A percentile compares a stretch with the other conserved stretches of the same genome.
Conservation (phyloP, 192 early-diverging fungal genomes). For the Backusella morwellensis region DNA sequence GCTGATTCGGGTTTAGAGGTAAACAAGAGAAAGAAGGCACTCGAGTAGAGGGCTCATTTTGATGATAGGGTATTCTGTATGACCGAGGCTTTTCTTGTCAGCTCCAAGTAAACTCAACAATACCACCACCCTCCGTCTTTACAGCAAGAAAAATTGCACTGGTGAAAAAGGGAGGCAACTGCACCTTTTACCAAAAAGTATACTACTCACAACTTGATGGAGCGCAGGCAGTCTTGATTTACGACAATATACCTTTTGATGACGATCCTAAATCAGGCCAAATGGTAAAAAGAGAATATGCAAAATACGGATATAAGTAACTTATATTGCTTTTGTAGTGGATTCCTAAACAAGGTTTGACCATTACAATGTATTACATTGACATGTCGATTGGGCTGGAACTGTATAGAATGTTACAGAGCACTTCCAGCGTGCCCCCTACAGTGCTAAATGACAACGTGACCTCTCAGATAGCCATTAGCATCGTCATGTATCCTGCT, state of each 20-base stretch:
- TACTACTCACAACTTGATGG: constrained; percentile 30
- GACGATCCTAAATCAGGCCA: constrained; percentile 8
- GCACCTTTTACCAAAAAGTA: constrained; percentile 37
- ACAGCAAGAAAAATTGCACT: constrained; percentile 24
- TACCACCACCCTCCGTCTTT: neutral
- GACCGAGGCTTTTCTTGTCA: constrained; percentile 27
- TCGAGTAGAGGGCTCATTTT: neutral
- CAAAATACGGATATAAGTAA: neutral
- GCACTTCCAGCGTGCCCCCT: neutral
- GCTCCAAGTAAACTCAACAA: neutral
- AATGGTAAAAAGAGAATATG: constrained; percentile 21
- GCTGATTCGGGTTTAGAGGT: constrained; percentile 15
- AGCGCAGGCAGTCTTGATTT: constrained; percentile 37
- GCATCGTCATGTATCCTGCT: constrained; percentile 24
- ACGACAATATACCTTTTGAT: constrained; percentile 30
- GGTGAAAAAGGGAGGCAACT: constrained; percentile 27
- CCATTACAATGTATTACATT: constrained; percentile 26
- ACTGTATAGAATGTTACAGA: constrained; percentile 16
- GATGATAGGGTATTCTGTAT: constrained; percentile 26
- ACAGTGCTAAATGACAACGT: constrained; percentile 12
- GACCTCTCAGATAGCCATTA: constrained; percentile 12
- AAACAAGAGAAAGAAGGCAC: neutral
- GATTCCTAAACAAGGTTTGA: constrained; percentile 15
- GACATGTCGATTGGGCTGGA: constrained; percentile 10
- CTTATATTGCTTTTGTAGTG: neutral